phyloP scores from a whole-genome alignment of 2,329 filamentous ascomycete species.

The Pseudocercospora musae region DNA sequence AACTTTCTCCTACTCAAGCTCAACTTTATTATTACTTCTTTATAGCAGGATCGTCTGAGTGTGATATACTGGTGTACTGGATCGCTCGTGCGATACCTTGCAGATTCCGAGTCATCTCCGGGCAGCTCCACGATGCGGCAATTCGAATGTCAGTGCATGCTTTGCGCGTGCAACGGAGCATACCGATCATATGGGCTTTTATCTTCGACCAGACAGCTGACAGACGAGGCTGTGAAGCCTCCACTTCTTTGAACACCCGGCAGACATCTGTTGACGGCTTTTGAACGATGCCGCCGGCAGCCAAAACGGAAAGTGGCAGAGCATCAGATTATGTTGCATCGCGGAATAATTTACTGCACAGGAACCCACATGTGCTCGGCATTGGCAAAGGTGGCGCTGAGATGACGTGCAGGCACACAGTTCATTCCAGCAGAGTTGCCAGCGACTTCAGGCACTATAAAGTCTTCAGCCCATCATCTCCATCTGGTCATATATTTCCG shows the following conservation, averaged over 20 bases:
- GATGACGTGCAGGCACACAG: not conserved
- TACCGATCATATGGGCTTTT: not conserved
- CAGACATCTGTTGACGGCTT: not conserved
- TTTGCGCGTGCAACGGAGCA: not conserved
- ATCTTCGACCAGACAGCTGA: not conserved
- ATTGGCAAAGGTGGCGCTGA: not conserved
- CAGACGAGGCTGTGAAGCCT: not conserved
- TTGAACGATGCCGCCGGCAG: not conserved
- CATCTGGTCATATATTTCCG: not conserved
- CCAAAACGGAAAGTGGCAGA: not conserved
- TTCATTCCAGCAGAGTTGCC: not conserved
- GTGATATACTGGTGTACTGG: not conserved
- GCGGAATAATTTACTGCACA: not conserved
- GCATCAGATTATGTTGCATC: not conserved
- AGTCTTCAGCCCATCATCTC: not conserved
- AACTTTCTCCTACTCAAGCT: not conserved
- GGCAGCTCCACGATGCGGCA: not conserved
- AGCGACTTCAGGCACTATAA: not conserved
- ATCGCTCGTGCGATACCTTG: not conserved
- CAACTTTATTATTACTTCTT: not conserved
- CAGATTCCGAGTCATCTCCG: not conserved
- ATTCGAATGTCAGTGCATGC: not conserved
- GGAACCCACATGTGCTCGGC: not conserved
- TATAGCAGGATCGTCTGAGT: not conserved
- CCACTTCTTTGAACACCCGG: not conserved